Evolutionary conservation across 1,284 basidiomycete species (phyloP).

Genomic region (Fomitopsis betulina): DNA sequence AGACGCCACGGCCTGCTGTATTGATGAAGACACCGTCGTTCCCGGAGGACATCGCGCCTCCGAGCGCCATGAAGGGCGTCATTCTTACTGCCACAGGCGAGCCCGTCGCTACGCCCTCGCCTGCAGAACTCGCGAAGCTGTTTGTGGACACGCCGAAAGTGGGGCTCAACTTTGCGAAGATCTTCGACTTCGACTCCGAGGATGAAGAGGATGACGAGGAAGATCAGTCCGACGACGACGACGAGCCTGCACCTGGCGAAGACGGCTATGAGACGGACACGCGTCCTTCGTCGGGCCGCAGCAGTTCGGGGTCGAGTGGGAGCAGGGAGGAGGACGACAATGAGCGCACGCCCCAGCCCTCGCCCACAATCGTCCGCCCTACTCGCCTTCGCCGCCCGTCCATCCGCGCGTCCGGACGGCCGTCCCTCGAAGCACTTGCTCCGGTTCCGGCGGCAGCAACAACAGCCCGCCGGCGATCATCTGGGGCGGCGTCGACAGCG

Average conservation of each 20-base stretch:
- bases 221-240: slow-evolving; percentile 14
- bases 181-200: slow-evolving; percentile 57
- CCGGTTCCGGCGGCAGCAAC: background rate
- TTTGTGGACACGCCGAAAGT: slow-evolving; percentile 63
- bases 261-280: slow-evolving; percentile 25
- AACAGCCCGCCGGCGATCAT: background rate
- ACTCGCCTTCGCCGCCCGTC: slow-evolving; percentile 30
- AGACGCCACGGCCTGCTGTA: slow-evolving; percentile 35
- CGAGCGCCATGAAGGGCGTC: slow-evolving; percentile 80
- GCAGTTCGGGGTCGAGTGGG: background rate
- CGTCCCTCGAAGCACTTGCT: slow-evolving; percentile 3
- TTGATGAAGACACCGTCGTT: slow-evolving; percentile 11
- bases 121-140: slow-evolving; percentile 55
- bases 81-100: slow-evolving; percentile 73
- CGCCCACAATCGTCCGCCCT: slow-evolving; percentile 11
- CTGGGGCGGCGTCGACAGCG: slow-evolving; percentile 3
- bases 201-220: slow-evolving; percentile 24
- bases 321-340: slow-evolving; percentile 13
- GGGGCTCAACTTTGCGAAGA: slow-evolving; percentile 67
- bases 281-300: slow-evolving; percentile 9
- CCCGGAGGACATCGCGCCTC: slow-evolving; percentile 26
- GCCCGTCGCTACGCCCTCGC: slow-evolving; percentile 61
- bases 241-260: slow-evolving; percentile 10
- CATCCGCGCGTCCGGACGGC: slow-evolving; percentile 21
- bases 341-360: slow-evolving; percentile 18